phyloP scores from a whole-genome alignment of 306 rosid species.

The Erythrophleum fordii region DNA sequence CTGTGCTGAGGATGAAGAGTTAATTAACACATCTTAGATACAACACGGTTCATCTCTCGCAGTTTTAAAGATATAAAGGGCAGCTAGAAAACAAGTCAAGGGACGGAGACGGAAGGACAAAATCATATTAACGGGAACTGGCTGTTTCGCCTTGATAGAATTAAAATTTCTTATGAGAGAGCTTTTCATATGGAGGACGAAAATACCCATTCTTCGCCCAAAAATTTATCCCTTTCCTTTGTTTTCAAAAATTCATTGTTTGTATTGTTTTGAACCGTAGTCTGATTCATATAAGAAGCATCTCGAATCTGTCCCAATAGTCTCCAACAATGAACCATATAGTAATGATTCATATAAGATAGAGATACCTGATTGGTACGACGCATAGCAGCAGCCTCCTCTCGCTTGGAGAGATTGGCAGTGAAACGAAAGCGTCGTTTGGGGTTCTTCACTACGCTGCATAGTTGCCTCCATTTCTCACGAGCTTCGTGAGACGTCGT shows the following conservation, averaged over 20 bases:
- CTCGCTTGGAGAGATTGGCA: conserved; percentile 76
- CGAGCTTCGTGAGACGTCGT: conserved; percentile 70
- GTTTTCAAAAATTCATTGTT: not conserved
- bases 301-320: not conserved
- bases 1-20: not conserved
- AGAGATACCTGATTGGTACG: conserved; percentile 65
- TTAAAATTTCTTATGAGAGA: not conserved
- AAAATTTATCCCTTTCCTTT: not conserved
- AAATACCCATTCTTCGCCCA: not conserved
- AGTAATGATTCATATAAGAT: not conserved
- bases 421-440: conserved; percentile 88
- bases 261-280: too few species aligned
- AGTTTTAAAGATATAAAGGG: not conserved
- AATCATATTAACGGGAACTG: not conserved
- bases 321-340: not conserved
- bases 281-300: not conserved
- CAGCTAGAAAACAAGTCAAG: not conserved
- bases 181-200: not conserved
- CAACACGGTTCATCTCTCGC: not conserved
- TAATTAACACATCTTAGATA: not conserved
- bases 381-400: conserved; percentile 87
- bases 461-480: conserved; percentile 73
- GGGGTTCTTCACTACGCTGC: conserved; percentile 74
- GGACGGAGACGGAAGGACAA: not conserved
- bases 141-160: not conserved